Base-by-base conservation (phyloP, 768 basidiomycete species). In the Gelatoporia subvermispora region DNA sequence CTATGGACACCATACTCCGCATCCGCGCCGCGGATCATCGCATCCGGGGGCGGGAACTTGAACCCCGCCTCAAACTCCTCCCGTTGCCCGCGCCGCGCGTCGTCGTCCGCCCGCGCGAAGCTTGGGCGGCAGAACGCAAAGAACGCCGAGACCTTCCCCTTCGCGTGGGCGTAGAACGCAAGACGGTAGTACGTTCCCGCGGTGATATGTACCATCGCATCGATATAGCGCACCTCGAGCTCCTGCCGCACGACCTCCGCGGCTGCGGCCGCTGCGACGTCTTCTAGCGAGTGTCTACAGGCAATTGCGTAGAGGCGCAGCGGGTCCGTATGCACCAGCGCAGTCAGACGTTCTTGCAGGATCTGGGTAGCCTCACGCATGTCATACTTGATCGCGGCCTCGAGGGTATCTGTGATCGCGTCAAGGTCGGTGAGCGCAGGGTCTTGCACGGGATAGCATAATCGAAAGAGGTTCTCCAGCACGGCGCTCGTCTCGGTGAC, bases 401-500 rank as follows among this genome's bases (percentile, higher is more conserved):
- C 20, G 17, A 51, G 28, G 4, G 43, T n/a, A 1, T 41, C 24
- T 1, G 18, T 37, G 36, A 51, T 47, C 3, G 47, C 46, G 13
- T 28, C 28, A 8, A 48, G 38, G 2, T 10, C 13, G 21, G 24
- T 13, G 9, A 39, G 45, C 17, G 64, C 40, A 8, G 62, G 48
- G 1, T 37, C 47, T 10, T 61, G 59, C 35, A 68, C 46, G 1
- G 69, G 70, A 54, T 70, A 71, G 17, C 70, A 61, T 40, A 71
- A 60, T 38, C 60, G 60, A 41, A 70, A 51, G 38, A 70, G 56
- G 41, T 45, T 51, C 20, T 65, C 60, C 40, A 71, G 38, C 13
- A 50, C 51, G 24, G 25, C 43, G 37, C 59, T 58, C 4, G 48
- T 46, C 52, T 70, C 70, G 22, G 61, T 41, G n/a, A 68, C 49